Conservation (phyloP, 345 rosid species). For the Acer yangbiense region DNA sequence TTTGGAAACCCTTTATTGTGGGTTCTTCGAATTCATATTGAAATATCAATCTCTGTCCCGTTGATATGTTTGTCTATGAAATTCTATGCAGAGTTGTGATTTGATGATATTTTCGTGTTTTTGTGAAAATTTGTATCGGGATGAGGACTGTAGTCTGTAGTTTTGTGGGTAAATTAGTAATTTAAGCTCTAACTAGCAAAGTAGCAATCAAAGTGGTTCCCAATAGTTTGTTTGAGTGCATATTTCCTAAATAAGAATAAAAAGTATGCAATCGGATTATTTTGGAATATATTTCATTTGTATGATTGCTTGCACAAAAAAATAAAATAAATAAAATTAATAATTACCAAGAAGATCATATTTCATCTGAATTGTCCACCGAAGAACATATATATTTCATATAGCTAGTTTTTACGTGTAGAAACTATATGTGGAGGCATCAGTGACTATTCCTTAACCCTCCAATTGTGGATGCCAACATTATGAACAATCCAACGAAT, state of each 20-base stretch:
- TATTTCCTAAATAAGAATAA: too few species aligned
- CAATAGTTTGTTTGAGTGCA: too few species aligned
- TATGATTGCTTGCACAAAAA: too few species aligned
- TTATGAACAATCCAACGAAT: constrained; percentile 68
- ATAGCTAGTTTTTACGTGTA: constrained; percentile 40
- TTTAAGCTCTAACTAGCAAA: too few species aligned
- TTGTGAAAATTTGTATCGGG: constrained; percentile 19
- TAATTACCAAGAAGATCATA: too few species aligned
- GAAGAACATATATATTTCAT: neutral
- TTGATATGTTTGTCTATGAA: neutral
- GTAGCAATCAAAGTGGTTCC: too few species aligned
- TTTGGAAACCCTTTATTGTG: constrained; percentile 1
- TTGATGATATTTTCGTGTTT: constrained; percentile 7
- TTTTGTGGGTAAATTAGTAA: too few species aligned
- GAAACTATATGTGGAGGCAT: constrained; percentile 80
- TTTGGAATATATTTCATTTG: too few species aligned
- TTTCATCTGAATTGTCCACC: neutral
- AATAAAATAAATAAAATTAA: too few species aligned
- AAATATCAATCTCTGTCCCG: neutral
- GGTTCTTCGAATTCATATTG: constrained; percentile 21
- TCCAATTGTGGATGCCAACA: constrained; percentile 90
- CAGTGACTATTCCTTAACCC: constrained; percentile 78
- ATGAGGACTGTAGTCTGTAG: too few species aligned
- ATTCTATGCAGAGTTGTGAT: constrained; percentile 7
- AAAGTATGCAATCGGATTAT: too few species aligned